These are phyloP conservation scores for Candida buenavistaensis DNA, from an alignment of 1,139 yeast genomes.

Conservation along the genomic window DNA sequence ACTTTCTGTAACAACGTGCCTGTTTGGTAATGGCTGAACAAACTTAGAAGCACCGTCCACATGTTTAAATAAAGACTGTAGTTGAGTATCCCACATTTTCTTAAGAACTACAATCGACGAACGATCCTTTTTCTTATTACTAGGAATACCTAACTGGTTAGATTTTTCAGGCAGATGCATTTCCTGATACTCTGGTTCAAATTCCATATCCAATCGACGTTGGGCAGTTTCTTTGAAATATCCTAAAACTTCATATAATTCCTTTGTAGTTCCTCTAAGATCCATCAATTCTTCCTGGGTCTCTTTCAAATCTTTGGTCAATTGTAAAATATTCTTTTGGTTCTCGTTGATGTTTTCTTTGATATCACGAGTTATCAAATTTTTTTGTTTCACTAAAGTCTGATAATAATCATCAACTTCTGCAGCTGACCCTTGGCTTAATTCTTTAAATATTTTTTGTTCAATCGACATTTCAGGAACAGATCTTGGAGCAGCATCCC, in stretches of 20 bases:
- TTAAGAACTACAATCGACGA: conserved; percentile 73
- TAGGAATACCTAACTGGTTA: conserved; percentile 5
- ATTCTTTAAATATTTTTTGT: conserved; percentile 50
- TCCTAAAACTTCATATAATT: conserved; percentile 59
- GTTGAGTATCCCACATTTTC: conserved; percentile 77
- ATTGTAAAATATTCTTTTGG: conserved; percentile 68
- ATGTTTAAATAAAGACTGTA: conserved; percentile 70
- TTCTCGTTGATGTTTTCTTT: conserved; percentile 67
- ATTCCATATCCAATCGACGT: conserved; percentile 49
- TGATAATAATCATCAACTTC: conserved; percentile 74
- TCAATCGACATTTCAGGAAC: conserved; percentile 12
- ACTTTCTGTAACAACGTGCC: conserved; percentile 80
- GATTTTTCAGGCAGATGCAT: conserved; percentile 5
- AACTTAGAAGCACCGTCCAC: conserved; percentile 90
- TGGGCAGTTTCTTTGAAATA: conserved; percentile 74
- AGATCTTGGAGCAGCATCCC: conserved; percentile 3
- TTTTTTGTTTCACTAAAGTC: conserved; percentile 52
- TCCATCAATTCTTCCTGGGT: conserved; percentile 66
- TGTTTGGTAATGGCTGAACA: conserved; percentile 73
- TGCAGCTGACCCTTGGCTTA: conserved; percentile 67
- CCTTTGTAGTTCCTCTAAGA: conserved; percentile 60
- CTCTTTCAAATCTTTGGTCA: conserved; percentile 62
- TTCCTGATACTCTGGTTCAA: conserved; percentile 18
- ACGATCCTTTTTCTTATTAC: conserved; percentile 47
- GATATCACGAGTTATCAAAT: conserved; percentile 60